Evolutionary conservation across 78 protist genomes (phyloP).

Genomic region (Dictyostelium brefeldianum): DNA sequence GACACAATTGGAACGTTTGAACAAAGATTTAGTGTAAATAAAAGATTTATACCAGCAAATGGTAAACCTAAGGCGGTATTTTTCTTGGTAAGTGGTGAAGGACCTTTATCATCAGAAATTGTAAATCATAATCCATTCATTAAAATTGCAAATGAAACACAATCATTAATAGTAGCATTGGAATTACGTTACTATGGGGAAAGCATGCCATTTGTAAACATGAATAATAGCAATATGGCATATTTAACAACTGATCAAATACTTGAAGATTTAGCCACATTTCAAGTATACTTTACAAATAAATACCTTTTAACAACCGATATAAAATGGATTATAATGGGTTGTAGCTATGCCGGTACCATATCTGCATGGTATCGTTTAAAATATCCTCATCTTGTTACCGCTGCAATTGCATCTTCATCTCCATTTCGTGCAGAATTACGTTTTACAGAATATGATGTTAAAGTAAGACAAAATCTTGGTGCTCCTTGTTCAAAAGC

Average conservation of each 20-base stretch:
- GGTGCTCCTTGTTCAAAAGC: slow-evolving; percentile 37
- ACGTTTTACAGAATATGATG: slow-evolving; percentile 40
- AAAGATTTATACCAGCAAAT: background rate
- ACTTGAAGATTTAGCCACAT: slow-evolving; percentile 57
- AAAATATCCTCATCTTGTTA: slow-evolving; percentile 54
- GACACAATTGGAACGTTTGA: slow-evolving; percentile 7
- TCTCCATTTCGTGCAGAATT: slow-evolving; percentile 54
- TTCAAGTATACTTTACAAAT: slow-evolving; percentile 21
- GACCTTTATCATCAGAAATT: slow-evolving; percentile 26
- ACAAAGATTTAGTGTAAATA: slow-evolving; percentile 62
- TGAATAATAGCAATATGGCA: slow-evolving; percentile 40
- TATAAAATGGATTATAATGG: slow-evolving; percentile 63
- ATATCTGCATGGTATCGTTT: slow-evolving; percentile 77
- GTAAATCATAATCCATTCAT: slow-evolving; percentile 40
- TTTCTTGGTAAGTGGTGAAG: slow-evolving; percentile 55
- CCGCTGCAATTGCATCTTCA: slow-evolving; percentile 60
- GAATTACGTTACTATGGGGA: slow-evolving; percentile 78
- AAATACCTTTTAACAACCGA: background rate
- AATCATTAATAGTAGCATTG: slow-evolving; percentile 32
- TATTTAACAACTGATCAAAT: slow-evolving; percentile 72
- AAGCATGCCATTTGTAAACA: slow-evolving; percentile 35
- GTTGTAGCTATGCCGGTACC: slow-evolving; percentile 75
- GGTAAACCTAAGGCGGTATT: slow-evolving; percentile 27
- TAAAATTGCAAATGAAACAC: slow-evolving; percentile 51
- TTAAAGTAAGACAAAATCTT: slow-evolving; percentile 20